Conservation (phyloP, 371 early-diverging fungal genomes). For the Smittium culicis region DNA sequence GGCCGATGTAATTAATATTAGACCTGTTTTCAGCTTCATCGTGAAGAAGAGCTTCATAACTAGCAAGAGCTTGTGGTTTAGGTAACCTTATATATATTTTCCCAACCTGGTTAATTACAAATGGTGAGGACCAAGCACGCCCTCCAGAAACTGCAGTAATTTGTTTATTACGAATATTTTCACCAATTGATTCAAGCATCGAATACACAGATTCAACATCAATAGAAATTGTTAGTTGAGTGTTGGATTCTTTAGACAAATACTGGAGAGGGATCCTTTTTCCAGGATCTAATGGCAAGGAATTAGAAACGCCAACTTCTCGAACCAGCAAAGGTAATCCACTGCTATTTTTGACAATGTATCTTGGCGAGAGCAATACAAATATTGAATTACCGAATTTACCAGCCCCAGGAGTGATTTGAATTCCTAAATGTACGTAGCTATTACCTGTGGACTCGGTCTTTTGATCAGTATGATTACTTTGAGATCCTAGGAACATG, state of each 20-base stretch:
- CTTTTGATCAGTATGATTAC: background rate
- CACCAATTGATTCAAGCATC: constrained; percentile 7
- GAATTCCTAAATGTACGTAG: constrained; percentile 69
- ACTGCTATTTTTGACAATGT: constrained; percentile 71
- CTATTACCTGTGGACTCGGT: constrained; percentile 4
- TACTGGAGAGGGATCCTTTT: constrained; percentile 54
- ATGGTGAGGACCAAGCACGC: constrained; percentile 70
- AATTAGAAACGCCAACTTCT: constrained; percentile 13
- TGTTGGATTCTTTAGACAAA: constrained; percentile 42
- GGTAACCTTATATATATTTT: constrained; percentile 61
- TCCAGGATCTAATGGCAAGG: constrained; percentile 37
- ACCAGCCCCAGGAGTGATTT: constrained; percentile 57
- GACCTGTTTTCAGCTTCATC: too few species aligned
- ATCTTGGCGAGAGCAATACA: constrained; percentile 82
- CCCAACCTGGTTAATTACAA: constrained; percentile 78
- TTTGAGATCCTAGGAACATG: background rate
- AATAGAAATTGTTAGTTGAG: constrained; percentile 44
- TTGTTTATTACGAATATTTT: background rate
- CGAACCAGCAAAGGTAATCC: constrained; percentile 43
- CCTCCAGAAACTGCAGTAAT: constrained; percentile 1
- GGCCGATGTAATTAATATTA: background rate
- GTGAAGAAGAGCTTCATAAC: constrained; percentile 4
- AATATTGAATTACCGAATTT: constrained; percentile 46
- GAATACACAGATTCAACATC: constrained; percentile 10
- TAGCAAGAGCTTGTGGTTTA: constrained; percentile 22